Percentiles rank a stretch among this genome's conserved stretches.
phyloP scores from a whole-genome alignment of 306 rosid species.

The Trifolium repens region DNA sequence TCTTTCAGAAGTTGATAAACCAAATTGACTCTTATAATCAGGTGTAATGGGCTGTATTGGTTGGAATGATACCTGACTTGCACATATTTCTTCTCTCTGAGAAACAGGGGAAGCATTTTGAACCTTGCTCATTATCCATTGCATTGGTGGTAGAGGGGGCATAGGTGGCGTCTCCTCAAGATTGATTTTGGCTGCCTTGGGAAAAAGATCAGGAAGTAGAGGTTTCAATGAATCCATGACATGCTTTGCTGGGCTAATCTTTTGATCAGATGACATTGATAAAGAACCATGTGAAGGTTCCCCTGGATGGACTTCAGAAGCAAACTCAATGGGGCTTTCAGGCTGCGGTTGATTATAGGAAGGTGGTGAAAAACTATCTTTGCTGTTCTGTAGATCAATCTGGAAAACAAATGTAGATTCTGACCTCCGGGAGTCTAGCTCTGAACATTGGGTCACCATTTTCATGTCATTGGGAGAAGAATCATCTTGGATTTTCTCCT shows the following conservation, averaged over 20 bases:
- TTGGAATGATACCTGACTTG: constrained; percentile 42
- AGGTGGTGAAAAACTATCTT: constrained; percentile 44
- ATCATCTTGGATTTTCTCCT: constrained; percentile 43
- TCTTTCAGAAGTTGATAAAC: constrained; percentile 46
- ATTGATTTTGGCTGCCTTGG: constrained; percentile 51
- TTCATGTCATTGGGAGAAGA: constrained; percentile 45
- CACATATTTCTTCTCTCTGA: constrained; percentile 45
- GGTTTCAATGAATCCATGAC: constrained; percentile 47
- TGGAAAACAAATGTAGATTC: constrained; percentile 43
- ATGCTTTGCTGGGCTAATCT: constrained; percentile 42
- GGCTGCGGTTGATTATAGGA: constrained; percentile 43
- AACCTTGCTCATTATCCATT: constrained; percentile 83
- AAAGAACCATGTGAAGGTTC: constrained; percentile 48
- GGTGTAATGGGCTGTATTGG: constrained; percentile 43
- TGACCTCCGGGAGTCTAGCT: constrained; percentile 40
- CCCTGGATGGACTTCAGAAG: constrained; percentile 43
- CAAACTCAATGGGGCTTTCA: constrained; percentile 41
- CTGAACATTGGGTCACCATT: constrained; percentile 45
- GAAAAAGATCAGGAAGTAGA: constrained; percentile 49
- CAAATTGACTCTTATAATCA: constrained; percentile 52
- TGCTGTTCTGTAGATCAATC: constrained; percentile 40
- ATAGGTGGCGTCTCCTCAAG: constrained; percentile 81
- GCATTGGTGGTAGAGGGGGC: constrained; percentile 98
- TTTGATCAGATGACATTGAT: constrained; percentile 44
- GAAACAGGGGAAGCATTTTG: constrained; percentile 54